Conservation (phyloP, 495 filamentous ascomycete species). For the Penicillium arizonense region DNA sequence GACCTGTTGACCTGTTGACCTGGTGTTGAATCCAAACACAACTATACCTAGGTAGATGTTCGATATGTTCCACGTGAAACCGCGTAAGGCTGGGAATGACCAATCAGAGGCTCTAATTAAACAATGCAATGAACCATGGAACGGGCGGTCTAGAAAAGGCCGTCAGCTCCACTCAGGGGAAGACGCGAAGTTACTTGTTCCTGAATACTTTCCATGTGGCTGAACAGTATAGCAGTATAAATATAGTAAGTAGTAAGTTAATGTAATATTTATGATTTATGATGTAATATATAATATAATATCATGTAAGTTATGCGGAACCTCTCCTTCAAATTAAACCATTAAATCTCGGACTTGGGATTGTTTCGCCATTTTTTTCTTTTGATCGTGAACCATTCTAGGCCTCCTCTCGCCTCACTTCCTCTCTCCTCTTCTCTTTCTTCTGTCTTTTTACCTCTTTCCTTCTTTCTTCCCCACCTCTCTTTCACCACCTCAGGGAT, state of each 20-base stretch:
- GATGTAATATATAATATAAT: too few species aligned
- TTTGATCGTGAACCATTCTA: not conserved
- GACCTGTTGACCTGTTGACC: too few species aligned
- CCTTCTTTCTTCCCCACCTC: not conserved
- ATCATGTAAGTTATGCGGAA: too few species aligned
- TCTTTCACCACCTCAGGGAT: slow-evolving; percentile 4
- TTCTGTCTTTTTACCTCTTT: slow-evolving; percentile 1
- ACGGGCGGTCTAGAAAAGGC: slow-evolving; percentile 34
- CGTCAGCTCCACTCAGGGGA: slow-evolving; percentile 24
- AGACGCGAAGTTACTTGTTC: slow-evolving; percentile 6
- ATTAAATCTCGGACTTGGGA: too few species aligned
- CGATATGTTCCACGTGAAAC: not conserved
- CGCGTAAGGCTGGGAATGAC: not conserved
- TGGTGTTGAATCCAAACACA: too few species aligned
- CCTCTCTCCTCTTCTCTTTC: not conserved
- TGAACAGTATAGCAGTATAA: too few species aligned
- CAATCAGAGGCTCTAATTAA: not conserved
- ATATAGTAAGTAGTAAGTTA: too few species aligned
- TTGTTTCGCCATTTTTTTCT: too few species aligned
- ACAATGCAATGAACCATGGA: slow-evolving; percentile 28
- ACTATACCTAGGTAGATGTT: too few species aligned
- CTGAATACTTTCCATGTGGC: not conserved
- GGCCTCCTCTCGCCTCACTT: not conserved
- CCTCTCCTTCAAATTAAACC: too few species aligned
- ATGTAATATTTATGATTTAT: too few species aligned